Base-by-base conservation (phyloP, 306 rosid genomes). In the Vicia villosa region DNA sequence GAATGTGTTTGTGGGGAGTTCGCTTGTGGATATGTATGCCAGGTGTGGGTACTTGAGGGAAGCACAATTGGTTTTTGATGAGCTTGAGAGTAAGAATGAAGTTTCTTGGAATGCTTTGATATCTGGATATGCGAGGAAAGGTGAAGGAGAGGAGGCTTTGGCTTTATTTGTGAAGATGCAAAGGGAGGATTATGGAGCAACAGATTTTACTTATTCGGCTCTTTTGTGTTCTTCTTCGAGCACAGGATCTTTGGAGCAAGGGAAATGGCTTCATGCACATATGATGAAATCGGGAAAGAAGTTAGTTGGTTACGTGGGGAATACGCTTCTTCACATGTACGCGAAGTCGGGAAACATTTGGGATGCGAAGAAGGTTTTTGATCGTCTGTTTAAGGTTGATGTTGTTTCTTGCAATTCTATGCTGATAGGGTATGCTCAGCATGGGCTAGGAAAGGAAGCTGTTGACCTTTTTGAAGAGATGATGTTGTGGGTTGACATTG, bases 371-470 rank as follows among this genome's bases (percentile, higher is more conserved):
- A 81, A 72, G 66, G 88, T 79, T 42, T 84, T 84, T 11, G 58
- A 79, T 51, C 68, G 68, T 50, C 38, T 84, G 68, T 47, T 66
- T 10, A 79, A 51, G 16, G 55, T 63, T 58, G 85, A 81, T 66
- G 37, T 81, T 56, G 80, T 84, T 54, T 81, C 88, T 72, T 84
- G 78, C 74, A 84, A 81, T 71, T 81, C 88, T 5, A 81, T 81
- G 78, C 66, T 84, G 61, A 66, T 78, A 43, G 88, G 88, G 24
- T 84, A 79, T 79, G 84, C 88, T 38, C 86, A 81, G 1, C 84
- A 84, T 54, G 86, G 88, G 22, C 63, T 81, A 68, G 88, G 86
- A 65, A 84, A 66, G 65, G 82, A 84, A 81, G 88, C 86, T 59
- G 79, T 79, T 11, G 71, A 69, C 6, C 71, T 58, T 51, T 79